These are phyloP conservation scores for Leucocoprinus birnbaumii DNA, from an alignment of 768 basidiomycete species.

Conservation along the genomic window DNA sequence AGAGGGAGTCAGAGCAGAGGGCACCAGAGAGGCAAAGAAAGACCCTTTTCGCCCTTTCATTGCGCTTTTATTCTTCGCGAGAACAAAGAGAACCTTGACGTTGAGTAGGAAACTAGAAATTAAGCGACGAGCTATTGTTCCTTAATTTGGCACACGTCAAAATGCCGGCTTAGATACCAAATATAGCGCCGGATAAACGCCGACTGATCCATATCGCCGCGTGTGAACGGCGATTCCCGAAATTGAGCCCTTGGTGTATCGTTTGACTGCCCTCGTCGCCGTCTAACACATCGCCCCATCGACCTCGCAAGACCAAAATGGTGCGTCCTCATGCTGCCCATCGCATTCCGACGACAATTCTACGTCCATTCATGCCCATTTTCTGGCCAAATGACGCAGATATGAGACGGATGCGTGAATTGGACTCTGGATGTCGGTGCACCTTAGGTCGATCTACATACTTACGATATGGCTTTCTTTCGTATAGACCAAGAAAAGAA, in stretches of 20 bases:
- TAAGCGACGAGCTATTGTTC: not conserved
- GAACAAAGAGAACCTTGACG: constrained; percentile 2
- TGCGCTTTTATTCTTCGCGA: not conserved
- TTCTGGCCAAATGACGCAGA: constrained; percentile 17
- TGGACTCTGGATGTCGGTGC: constrained; percentile 31
- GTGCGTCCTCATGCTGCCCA: constrained; percentile 28
- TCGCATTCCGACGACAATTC: not conserved
- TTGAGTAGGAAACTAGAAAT: not conserved
- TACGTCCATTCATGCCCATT: constrained; percentile 7
- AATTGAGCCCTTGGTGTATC: constrained; percentile 17
- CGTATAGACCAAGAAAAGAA: constrained; percentile 95
- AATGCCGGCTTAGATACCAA: not conserved
- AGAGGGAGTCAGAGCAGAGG: not conserved
- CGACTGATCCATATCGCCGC: constrained; percentile 14
- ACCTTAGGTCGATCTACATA: not conserved
- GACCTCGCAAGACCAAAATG: constrained; percentile 38
- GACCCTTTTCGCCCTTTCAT: not conserved
- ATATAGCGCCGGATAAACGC: constrained; percentile 1
- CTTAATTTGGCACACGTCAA: not conserved
- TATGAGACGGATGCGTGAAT: constrained; percentile 34
- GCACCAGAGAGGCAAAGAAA: not conserved
- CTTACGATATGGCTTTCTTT: constrained; percentile 3
- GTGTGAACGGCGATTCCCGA: constrained; percentile 31
- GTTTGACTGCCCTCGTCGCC: constrained; percentile 26
- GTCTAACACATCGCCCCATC: constrained; percentile 35